Evolutionary conservation across 2,329 filamentous ascomycete genomes (phyloP).

Genomic region (Sporothrix variecibatus): DNA sequence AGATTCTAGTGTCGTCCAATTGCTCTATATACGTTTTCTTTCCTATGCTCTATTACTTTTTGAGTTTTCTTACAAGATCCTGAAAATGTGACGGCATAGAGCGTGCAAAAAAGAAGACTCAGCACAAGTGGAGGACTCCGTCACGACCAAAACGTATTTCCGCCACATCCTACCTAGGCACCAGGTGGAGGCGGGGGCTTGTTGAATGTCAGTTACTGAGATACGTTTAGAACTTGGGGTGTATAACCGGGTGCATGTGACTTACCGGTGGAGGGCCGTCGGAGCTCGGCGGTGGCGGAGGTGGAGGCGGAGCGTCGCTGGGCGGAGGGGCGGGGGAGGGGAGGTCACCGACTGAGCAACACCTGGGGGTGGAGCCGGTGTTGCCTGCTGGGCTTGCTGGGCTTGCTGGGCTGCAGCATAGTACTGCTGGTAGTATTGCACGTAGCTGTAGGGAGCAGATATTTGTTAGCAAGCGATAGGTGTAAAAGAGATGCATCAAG

Average conservation of each 20-base stretch:
- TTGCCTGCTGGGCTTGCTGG: constrained; percentile 51
- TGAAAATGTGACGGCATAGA: background rate
- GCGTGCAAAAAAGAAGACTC: background rate
- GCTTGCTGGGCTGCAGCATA: constrained; percentile 57
- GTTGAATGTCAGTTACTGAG: background rate
- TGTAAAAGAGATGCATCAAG: background rate
- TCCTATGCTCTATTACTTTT: too few species aligned
- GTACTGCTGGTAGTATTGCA: constrained; percentile 75
- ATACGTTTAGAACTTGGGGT: background rate
- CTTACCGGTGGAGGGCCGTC: constrained; percentile 58
- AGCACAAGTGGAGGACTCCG: background rate
- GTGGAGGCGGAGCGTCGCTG: constrained; percentile 35
- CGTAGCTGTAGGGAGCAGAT: constrained; percentile 48
- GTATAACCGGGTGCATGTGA: constrained; percentile 31
- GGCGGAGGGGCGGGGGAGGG: constrained; percentile 49
- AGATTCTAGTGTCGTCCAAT: background rate
- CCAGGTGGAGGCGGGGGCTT: background rate
- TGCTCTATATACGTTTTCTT: background rate
- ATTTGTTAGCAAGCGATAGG: background rate
- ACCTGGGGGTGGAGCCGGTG: constrained; percentile 31
- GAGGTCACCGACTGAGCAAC: background rate
- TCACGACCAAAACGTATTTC: background rate
- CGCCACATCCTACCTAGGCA: background rate
- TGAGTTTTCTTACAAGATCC: background rate
- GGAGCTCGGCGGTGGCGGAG: constrained; percentile 54